Evolutionary conservation across 768 basidiomycete species (phyloP).

Genomic region (Mycena amicta): DNA sequence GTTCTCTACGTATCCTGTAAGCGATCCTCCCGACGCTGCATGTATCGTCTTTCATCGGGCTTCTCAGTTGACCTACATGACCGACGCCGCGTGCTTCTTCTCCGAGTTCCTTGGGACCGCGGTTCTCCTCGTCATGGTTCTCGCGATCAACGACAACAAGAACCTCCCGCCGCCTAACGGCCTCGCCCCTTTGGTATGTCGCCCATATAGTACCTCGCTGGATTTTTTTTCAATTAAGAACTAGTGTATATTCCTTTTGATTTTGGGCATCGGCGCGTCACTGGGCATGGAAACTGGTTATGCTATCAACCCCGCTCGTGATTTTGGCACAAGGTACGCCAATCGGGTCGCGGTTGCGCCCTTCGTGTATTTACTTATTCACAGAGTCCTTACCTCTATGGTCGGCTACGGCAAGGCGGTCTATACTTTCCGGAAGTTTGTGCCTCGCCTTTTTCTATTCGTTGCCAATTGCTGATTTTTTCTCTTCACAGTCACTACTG

Average conservation of each 20-base stretch:
- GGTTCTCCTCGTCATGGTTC: constrained; percentile 57
- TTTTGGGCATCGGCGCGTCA: constrained; percentile 59
- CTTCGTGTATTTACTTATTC: not conserved
- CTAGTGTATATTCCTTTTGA: constrained; percentile 48
- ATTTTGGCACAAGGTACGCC: constrained; percentile 28
- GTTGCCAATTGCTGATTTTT: constrained; percentile 8
- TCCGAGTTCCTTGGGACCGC: constrained; percentile 63
- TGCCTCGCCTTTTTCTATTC: not conserved
- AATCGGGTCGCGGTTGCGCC: not conserved
- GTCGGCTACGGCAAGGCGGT: constrained; percentile 67
- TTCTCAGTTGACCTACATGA: constrained; percentile 40
- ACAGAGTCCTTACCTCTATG: constrained; percentile 65
- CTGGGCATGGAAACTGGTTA: constrained; percentile 67
- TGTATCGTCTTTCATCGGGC: not conserved
- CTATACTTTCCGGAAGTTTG: constrained; percentile 47
- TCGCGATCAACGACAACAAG: constrained; percentile 53
- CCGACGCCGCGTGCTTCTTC: constrained; percentile 43
- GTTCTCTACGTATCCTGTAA: not conserved
- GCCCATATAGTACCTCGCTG: no score
- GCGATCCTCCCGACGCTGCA: not conserved
- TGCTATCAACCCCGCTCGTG: constrained; percentile 44
- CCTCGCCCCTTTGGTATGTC: constrained; percentile 52
- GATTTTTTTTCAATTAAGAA: no score
- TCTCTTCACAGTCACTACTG: constrained; percentile 60
- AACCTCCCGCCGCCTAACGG: constrained; percentile 53